Conservation (phyloP, 202 grass and related monocot species). For the Setaria italica region DNA sequence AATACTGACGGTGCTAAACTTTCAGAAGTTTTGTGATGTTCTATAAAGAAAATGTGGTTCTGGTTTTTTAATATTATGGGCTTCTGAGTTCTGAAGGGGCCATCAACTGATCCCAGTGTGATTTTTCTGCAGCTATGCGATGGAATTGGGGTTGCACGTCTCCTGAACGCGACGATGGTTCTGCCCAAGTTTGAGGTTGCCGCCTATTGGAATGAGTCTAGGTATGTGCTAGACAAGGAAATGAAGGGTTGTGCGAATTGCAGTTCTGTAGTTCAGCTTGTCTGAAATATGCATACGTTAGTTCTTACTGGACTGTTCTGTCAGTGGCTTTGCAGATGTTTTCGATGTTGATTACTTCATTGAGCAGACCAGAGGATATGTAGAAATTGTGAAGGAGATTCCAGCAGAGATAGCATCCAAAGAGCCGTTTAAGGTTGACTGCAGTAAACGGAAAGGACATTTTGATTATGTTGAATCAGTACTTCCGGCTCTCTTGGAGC, state of each 20-base stretch:
- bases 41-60: background rate
- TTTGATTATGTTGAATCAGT: constrained; percentile 85
- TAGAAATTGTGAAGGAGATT: constrained; percentile 77
- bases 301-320: constrained; percentile 52
- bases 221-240: constrained; percentile 47
- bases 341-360: constrained; percentile 97
- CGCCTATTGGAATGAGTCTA: constrained; percentile 99
- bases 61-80: background rate
- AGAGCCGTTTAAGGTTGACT: constrained; percentile 91
- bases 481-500: constrained; percentile 75
- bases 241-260: constrained; percentile 1
- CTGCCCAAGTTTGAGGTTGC: constrained; percentile 92
- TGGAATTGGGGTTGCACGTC: constrained; percentile 74
- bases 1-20: background rate
- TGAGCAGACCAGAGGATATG: constrained; percentile 81
- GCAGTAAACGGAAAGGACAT: constrained; percentile 82
- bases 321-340: constrained; percentile 93
- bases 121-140: constrained; percentile 79
- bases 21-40: background rate
- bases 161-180: constrained; percentile 91
- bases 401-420: constrained; percentile 68
- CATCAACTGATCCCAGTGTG: background rate
- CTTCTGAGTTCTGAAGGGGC: background rate
- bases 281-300: background rate
- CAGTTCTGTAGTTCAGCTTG: constrained; percentile 22